Base-by-base conservation (phyloP, 1,284 basidiomycete genomes). In the Stygiomarasmius scandens region DNA sequence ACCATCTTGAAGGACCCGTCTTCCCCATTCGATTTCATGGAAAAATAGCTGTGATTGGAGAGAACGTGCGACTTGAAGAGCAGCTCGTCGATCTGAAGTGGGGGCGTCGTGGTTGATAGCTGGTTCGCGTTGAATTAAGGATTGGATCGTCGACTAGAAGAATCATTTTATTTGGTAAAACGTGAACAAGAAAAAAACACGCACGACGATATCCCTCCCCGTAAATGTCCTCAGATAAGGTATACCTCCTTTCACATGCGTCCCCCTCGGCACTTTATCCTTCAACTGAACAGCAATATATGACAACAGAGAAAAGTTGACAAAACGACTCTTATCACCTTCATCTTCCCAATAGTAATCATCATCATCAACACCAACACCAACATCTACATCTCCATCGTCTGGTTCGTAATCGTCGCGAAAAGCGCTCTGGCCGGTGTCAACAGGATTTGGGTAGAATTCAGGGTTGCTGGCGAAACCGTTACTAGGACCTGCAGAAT, bases 1-100 rank as follows among this genome's bases (percentile, higher is more conserved):
- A 3, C 93, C 90, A 67, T 98, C 96, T 58, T 90, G 87, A 47
- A 98, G 74, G 1, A 88, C 80, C 23, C 87, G 86, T 56, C 89
- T 86, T 32, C 93, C 94, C 93, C 95, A 97, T 71, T 98, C 96
- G 6, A 98, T 95, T 70, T 99, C 96, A 69, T 96, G 94, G 70
- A 98, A 95, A 80, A 95, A 97, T 6, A 98, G 82, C 70, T 96
- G 93, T 61, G 85, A 89, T 66, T 98, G 95, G 27, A 99, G 77
- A 61, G 91, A 92, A 25, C 93, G 87, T 0, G 95, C 96, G 12
- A 97, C 87, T 64, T 88, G 85, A 11, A 98, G 77, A 1, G 96
- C 94, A 12, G 90, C 87, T 24, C 90, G 83, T 2, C 95, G 81
- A 66, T 95, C 92, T 55, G 79, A 82, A 0, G 82, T 82, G 1